phyloP scores from a whole-genome alignment of 140 eudicot species.

The Bidens hawaiensis region DNA sequence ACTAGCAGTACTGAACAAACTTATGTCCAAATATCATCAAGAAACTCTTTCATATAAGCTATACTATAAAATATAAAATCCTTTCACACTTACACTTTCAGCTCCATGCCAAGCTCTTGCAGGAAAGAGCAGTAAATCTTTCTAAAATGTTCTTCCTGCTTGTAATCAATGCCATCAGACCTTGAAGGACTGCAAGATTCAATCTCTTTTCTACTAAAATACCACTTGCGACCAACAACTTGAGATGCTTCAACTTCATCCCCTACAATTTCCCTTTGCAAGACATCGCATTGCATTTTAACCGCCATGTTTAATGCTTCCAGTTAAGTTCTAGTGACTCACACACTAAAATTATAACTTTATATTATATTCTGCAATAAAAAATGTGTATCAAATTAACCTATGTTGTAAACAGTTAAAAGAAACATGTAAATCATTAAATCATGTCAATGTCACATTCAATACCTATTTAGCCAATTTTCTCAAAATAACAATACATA shows the following conservation, averaged over 20 bases:
- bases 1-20: neutral
- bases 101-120: conserved; percentile 76
- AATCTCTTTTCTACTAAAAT: conserved; percentile 60
- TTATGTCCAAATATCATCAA: neutral
- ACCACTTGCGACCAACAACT: conserved; percentile 45
- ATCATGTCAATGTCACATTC: neutral
- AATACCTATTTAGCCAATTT: neutral
- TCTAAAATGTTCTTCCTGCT: conserved; percentile 47
- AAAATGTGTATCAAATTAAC: neutral
- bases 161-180: conserved; percentile 55
- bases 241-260: conserved; percentile 26
- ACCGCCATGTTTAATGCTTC: conserved; percentile 47
- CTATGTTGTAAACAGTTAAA: neutral
- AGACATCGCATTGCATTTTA: conserved; percentile 28
- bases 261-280: conserved; percentile 20
- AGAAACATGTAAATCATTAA: neutral
- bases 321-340: conserved; percentile 22
- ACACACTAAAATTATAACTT: neutral
- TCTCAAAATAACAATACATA: neutral
- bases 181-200: conserved; percentile 66
- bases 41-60: neutral
- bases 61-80: conserved; percentile 2
- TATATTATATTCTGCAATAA: conserved; percentile 21
- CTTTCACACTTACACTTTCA: conserved; percentile 56
- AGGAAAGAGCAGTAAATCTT: conserved; percentile 54